Evolutionary conservation across 164 flowering plant species (phyloP), one percentile per base, ranked within the genome.

Genomic region (Magnolia changhungtana): DNA sequence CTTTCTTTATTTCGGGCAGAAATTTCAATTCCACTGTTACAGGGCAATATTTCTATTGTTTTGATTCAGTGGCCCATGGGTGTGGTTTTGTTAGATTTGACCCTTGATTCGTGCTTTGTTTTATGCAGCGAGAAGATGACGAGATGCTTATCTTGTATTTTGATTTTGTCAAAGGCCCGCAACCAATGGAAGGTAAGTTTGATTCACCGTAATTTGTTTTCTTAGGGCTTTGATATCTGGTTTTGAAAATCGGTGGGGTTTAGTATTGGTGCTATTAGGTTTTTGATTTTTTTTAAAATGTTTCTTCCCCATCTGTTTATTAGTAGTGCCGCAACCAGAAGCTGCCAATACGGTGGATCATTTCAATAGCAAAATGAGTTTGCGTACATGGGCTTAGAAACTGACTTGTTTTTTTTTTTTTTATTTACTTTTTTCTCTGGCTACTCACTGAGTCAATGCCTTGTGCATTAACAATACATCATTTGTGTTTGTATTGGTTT

Each of bases 141-240:
- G 97, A 92, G 88, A 88, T 94, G 93, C 88, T 94, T 23, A 94
- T 94, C 73, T 97, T 95, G 50, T 90, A 91, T 80, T 85, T 92
- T 20, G 97, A 91, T 78, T 76, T 87, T 45, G 85, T 52, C 59
- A 2, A 52, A 52, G 59, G 59, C 14, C 16, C 95, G 23, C 93
- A 88, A 80, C 90, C 95, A 1, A 86, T 91, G 89, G 92, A 92
- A 84, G 95, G 94, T 80, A 65, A 50, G 27, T 74, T 71, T 50
- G 5, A 11, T 23, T 9, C 24, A 6, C 72, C 75, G 78, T 75
- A 70, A 83, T 66, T 31, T 45, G 74, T 74, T 72, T 7, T 27
- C 64, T 50, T 29, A 23, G 20, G 18, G 13, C 11, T 50, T 65
- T 49, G 24, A 21, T 45, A 6, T 11, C n/a, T 27, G 5, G 69